phyloP scores from a whole-genome alignment of 306 rosid genomes.

The Pachyrhizus erosus region DNA sequence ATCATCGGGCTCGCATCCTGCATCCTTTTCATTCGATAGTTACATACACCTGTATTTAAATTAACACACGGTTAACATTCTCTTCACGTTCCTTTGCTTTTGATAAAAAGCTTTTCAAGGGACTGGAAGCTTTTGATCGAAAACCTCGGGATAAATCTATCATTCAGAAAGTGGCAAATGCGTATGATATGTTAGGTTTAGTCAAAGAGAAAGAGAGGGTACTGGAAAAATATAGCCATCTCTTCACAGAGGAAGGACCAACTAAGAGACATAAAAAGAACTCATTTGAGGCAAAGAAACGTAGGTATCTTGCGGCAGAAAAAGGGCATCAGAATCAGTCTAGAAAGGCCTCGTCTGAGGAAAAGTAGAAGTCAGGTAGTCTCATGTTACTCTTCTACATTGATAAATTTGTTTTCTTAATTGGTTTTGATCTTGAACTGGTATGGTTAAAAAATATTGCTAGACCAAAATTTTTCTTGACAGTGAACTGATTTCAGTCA shows the following conservation, averaged over 20 bases:
- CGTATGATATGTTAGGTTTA: constrained; percentile 76
- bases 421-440: background rate
- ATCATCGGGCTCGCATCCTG: background rate
- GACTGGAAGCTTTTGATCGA: constrained; percentile 87
- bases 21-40: background rate
- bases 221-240: constrained; percentile 69
- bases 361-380: constrained; percentile 43
- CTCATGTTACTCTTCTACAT: background rate
- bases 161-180: constrained; percentile 79
- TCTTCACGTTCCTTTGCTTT: constrained; percentile 40
- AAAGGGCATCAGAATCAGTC: constrained; percentile 40
- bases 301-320: background rate
- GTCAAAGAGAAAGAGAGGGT: constrained; percentile 71
- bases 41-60: background rate
- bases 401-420: background rate
- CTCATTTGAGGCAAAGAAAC: constrained; percentile 28
- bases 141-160: constrained; percentile 81
- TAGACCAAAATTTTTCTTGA: constrained; percentile 13
- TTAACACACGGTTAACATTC: constrained; percentile 31
- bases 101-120: constrained; percentile 76
- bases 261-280: constrained; percentile 46
- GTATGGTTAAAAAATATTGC: background rate
- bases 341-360: constrained; percentile 31
- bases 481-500: background rate
- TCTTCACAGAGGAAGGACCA: constrained; percentile 49